Evolutionary conservation across 2,329 filamentous ascomycete species (phyloP).

Genomic region (Colletotrichum sp.): DNA sequence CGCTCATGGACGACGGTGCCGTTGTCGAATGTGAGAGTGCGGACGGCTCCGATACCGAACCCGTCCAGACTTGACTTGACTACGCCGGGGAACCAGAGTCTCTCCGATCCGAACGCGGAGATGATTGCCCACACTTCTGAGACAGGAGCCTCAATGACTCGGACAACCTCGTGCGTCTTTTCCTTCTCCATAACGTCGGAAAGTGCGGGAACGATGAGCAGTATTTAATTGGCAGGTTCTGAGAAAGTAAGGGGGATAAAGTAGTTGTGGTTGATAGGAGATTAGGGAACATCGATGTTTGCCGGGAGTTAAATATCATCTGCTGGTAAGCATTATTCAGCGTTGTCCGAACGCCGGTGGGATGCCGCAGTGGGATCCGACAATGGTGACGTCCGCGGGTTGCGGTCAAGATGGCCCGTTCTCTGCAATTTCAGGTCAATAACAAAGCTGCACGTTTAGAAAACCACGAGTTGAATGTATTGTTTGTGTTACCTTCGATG

Average conservation of each 20-base stretch:
- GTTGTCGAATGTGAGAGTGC: background rate
- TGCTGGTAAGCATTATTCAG: background rate
- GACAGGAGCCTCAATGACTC: background rate
- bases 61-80: background rate
- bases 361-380: background rate
- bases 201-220: background rate
- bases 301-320: background rate
- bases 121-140: conserved; percentile 4
- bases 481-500: background rate
- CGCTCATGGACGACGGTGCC: background rate
- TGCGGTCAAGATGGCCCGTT: background rate
- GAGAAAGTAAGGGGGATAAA: background rate
- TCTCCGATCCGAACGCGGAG: background rate
- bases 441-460: background rate
- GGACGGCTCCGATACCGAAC: background rate
- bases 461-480: background rate
- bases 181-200: background rate
- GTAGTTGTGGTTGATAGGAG: background rate
- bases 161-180: background rate
- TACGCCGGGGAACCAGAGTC: conserved; percentile 6
- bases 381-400: background rate
- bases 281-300: background rate
- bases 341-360: background rate
- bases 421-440: background rate
- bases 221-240: background rate